Evolutionary conservation across 176 grass and related monocot species (phyloP), one percentile per base, ranked within the genome.

Genomic region (Cocos nucifera): DNA sequence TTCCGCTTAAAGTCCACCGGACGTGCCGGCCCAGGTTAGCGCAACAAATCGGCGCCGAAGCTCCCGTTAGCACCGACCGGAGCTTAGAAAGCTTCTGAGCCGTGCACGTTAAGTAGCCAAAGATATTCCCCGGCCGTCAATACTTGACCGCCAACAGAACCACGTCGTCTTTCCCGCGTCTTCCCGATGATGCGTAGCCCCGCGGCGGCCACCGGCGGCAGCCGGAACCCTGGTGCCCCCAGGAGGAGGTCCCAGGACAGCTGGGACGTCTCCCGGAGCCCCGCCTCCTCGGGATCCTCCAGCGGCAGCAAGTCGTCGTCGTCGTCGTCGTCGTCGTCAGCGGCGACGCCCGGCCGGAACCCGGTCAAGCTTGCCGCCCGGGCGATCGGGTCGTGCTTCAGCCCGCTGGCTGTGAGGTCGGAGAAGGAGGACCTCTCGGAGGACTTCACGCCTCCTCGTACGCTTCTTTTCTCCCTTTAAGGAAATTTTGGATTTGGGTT

Each of bases 321-420:
- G 16, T 71, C 51, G 70, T 63, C 71, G 70, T 63, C 71, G 51
- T 52, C 70, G 18, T 66, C 17, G 50, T 54, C 75, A 44, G 66
- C 78, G 50, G 58, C 39, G 4, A 14, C 22, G 76, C 58, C 63
- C 48, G 53, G 76, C 64, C 71, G 29, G 15, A 60, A 48, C 56
- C 60, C 69, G 19, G 50, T 32, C 26, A 32, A 0, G 58, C 9
- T 20, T 79, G 58, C 54, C 53, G 63, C 48, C 44, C 59, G 54
- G 18, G 86, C 64, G 56, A 79, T 89, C 68, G 70, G 75, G 4
- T 79, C 86, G 44, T 89, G 86, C 82, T 89, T 89, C 82, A 58
- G 22, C 53, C 62, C 82, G 54, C 28, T n/a, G 55, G 78, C 59
- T 53, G 66, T 69, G 44, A 58, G 58, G 32, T 75, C 58, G 22